phyloP scores from a whole-genome alignment of 2,329 filamentous ascomycete species.

The Paecilomyces sp. region DNA sequence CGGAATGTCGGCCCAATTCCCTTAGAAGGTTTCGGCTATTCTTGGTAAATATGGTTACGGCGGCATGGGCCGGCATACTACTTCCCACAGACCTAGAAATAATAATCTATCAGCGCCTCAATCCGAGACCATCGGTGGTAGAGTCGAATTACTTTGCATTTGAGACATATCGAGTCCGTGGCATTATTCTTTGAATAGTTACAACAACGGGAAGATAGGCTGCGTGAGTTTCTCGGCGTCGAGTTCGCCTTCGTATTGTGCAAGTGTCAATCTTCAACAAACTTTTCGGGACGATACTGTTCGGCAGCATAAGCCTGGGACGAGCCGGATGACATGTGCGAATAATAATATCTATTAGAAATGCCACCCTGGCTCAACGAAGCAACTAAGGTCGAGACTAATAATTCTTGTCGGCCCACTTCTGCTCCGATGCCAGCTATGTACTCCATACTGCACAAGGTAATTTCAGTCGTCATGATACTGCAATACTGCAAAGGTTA shows the following conservation, averaged over 20 bases:
- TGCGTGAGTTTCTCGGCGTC: neutral
- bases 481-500: neutral
- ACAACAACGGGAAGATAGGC: neutral
- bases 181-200: neutral
- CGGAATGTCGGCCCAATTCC: neutral
- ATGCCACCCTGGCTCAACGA: no score
- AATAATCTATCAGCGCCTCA: neutral
- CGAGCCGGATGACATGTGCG: neutral
- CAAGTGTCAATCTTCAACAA: neutral
- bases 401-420: neutral
- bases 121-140: neutral
- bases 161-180: no score
- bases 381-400: no score
- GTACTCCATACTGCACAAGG: neutral
- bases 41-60: neutral
- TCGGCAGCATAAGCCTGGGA: neutral
- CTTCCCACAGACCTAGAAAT: neutral
- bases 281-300: neutral
- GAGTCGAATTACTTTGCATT: no score
- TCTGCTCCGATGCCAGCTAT: neutral
- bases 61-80: neutral
- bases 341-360: neutral
- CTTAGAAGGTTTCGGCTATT: neutral
- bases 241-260: neutral
- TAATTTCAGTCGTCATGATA: neutral